Evolutionary conservation across 495 filamentous ascomycete species (phyloP), one percentile per base, ranked within the genome.

Genomic region (Lophiostoma macrostomum): DNA sequence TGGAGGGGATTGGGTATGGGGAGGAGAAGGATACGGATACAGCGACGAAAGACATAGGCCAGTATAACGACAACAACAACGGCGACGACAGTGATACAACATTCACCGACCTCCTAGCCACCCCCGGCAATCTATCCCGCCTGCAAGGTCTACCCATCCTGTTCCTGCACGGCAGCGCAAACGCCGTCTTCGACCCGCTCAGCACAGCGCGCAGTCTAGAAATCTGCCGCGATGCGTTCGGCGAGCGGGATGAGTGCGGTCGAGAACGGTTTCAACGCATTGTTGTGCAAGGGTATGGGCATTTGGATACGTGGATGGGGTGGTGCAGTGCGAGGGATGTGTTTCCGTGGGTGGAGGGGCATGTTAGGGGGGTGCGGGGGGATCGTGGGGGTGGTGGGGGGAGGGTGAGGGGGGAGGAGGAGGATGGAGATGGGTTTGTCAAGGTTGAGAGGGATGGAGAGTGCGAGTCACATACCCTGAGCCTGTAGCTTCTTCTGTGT

Each of bases 281-380:
- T 18, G 72, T 83, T 5, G 74, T 83, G 6, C 74, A 78, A 6
- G 77, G 79, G n/a, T 82, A 84, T 50, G 84, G 84, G 20, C 83
- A 86, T 61, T 63, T 86, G 44, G 83, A 86, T 67, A 74, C 73
- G 41, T 85, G 82, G 78, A 81, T 86, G 74, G 82, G 83, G 0
- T 73, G 76, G 31, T 70, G 38, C 29, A 76, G 80, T 80, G 8
- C 80, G 73, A 78, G 72, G 62, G 83, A 85, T 64, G 76, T 86
- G 10, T 86, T 76, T 60, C 81, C 80, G 23, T 73, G 77, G 47
- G 75, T 85, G 3, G 55, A 73, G 49, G 73, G 75, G 51, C 78
- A 82, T 28, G 35, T 50, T 2, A 36, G 41, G 34, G 7, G 3
- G 20, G 39, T 34, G 30, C 34, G 41, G 35, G 22, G 6, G 25